These are phyloP conservation scores for Nadsonia starkeyi-henricii DNA, from an alignment of 1,139 yeast genomes.

Conservation along the genomic window DNA sequence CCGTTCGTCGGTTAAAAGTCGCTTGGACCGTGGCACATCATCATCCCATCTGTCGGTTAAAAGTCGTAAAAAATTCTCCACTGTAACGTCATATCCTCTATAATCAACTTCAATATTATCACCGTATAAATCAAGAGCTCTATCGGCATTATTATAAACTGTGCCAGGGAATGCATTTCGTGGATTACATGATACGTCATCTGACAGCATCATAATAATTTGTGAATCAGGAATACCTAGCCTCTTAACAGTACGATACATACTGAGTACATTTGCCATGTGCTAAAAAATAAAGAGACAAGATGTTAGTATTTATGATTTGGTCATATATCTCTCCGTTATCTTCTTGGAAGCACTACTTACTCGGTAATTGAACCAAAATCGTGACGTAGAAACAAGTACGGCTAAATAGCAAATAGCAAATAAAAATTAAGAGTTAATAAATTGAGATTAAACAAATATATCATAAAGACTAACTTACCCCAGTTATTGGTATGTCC, in stretches of 20 bases:
- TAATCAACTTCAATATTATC: slow-evolving; percentile 93
- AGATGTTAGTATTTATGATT: too few relatives aligned
- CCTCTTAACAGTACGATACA: slow-evolving; percentile 90
- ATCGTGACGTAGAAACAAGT: slow-evolving; percentile 83
- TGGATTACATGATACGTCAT: slow-evolving; percentile 94
- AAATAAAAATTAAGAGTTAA: background rate
- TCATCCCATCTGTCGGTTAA: slow-evolving; percentile 92
- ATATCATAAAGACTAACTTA: background rate
- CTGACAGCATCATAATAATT: slow-evolving; percentile 88
- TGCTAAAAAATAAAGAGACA: slow-evolving; percentile 28
- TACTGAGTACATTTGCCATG: slow-evolving; percentile 89
- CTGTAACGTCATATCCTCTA: slow-evolving; percentile 95
- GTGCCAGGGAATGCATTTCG: slow-evolving; percentile 93
- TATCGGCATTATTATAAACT: slow-evolving; percentile 86
- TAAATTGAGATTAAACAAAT: background rate
- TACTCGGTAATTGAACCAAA: slow-evolving; percentile 87
- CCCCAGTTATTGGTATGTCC: background rate
- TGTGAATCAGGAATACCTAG: slow-evolving; percentile 97
- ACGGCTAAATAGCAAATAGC: slow-evolving; percentile 67
- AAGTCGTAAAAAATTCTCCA: slow-evolving; percentile 80
- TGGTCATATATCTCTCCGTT: too few relatives aligned
- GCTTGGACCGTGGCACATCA: slow-evolving; percentile 82
- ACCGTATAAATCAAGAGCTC: slow-evolving; percentile 88
- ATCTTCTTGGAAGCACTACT: too few relatives aligned
- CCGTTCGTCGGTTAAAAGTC: slow-evolving; percentile 82